A percentile compares a stretch with the other conserved stretches of the same genome.
These are phyloP conservation scores for Leucosporidium scottii DNA, from an alignment of 768 basidiomycete genomes.

Conservation along the genomic window DNA sequence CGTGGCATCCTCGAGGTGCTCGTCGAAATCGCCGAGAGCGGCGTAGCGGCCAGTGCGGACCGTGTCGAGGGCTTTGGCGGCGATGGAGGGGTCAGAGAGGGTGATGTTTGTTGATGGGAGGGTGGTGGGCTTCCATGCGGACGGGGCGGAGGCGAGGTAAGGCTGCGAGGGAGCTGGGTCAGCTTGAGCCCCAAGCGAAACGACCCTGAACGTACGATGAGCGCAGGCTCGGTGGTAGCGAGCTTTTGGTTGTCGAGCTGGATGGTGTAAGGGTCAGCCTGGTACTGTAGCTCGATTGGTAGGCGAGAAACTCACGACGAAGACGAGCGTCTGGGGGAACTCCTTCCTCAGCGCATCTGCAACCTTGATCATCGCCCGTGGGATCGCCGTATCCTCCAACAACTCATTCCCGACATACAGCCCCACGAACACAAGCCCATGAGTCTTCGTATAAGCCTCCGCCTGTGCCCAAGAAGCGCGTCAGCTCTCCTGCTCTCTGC, in stretches of 20 bases:
- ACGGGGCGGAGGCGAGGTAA: constrained; percentile 43
- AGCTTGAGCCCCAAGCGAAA: background rate
- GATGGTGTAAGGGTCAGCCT: background rate
- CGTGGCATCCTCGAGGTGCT: constrained; percentile 67
- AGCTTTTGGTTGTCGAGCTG: constrained; percentile 60
- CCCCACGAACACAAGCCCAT: constrained; percentile 25
- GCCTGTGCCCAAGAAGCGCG: constrained; percentile 22
- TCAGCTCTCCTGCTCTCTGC: background rate
- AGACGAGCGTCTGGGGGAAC: constrained; percentile 59
- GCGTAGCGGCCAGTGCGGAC: constrained; percentile 53
- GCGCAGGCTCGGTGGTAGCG: constrained; percentile 50
- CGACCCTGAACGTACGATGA: constrained; percentile 49
- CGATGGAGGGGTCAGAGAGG: constrained; percentile 49
- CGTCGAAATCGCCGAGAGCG: constrained; percentile 71
- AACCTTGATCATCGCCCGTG: constrained; percentile 60
- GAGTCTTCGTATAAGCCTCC: constrained; percentile 27
- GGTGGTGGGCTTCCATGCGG: background rate
- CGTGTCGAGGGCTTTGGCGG: constrained; percentile 49
- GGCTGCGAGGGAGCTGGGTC: background rate
- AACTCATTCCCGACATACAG: constrained; percentile 43
- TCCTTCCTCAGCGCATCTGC: constrained; percentile 52
- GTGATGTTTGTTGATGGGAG: constrained; percentile 46
- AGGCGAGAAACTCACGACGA: constrained; percentile 53
- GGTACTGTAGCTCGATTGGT: too few relatives aligned
- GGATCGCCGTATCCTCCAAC: constrained; percentile 55